phyloP scores from a whole-genome alignment of 1,139 yeast genomes.

The Nakaseomyces nivariensis region DNA sequence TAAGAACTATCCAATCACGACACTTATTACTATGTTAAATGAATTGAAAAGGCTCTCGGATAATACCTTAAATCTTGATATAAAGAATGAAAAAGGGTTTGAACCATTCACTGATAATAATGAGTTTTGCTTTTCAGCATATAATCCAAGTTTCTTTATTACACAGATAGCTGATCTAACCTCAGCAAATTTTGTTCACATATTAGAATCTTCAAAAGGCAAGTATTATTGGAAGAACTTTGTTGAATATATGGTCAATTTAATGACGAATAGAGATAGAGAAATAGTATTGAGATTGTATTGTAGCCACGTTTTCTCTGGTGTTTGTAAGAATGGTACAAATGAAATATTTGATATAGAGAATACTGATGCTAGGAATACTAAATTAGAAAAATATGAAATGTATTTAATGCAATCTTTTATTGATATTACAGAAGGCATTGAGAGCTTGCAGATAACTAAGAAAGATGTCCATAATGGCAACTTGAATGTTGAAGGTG shows the following conservation, averaged over 20 bases:
- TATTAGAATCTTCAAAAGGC: slow-evolving; percentile 32
- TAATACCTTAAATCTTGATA: slow-evolving; percentile 16
- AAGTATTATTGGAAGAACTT: slow-evolving; percentile 39
- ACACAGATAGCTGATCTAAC: slow-evolving; percentile 38
- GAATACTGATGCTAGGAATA: slow-evolving; percentile 10
- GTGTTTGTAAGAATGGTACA: slow-evolving; percentile 40
- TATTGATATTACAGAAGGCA: slow-evolving; percentile 14
- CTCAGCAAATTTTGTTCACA: slow-evolving; percentile 41
- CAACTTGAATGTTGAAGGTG: slow-evolving; percentile 39
- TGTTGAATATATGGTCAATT: slow-evolving; percentile 38
- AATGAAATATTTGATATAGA: slow-evolving; percentile 32
- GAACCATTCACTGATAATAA: slow-evolving; percentile 8
- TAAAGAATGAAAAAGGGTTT: slow-evolving; percentile 11
- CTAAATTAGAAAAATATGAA: slow-evolving; percentile 15
- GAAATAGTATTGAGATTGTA: slow-evolving; percentile 37
- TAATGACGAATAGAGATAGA: slow-evolving; percentile 34
- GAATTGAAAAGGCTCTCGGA: slow-evolving; percentile 40
- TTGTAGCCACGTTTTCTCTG: slow-evolving; percentile 41
- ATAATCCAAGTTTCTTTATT: slow-evolving; percentile 31
- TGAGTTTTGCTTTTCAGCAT: slow-evolving; percentile 23
- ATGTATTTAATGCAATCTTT: slow-evolving; percentile 16
- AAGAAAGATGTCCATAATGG: slow-evolving; percentile 25
- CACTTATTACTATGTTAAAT: slow-evolving; percentile 40
- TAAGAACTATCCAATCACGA: slow-evolving; percentile 39
- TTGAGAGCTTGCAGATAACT: slow-evolving; percentile 20